Base-by-base conservation (phyloP, 371 early-diverging fungal genomes). In the Conidiobolus incongruus region DNA sequence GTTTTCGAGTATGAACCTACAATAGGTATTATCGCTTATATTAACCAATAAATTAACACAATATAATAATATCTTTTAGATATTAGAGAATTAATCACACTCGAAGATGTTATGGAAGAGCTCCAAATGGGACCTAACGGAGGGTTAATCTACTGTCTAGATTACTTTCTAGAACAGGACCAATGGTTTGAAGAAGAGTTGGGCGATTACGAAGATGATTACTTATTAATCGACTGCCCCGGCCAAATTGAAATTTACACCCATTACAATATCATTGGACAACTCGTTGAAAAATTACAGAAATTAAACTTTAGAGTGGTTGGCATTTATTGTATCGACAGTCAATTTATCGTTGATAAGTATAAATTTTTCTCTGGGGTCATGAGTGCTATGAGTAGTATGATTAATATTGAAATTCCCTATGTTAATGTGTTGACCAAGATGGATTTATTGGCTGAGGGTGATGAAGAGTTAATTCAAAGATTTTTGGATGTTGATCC, bases 211-310 rank as follows among this genome's bases (percentile, higher is more conserved):
- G 82, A 86, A 35, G 93, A 94, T 52, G 93, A 94, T 47, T 97
- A 90, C 52, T 61, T 97, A 40, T 80, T 99, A 33, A 76, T 98
- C 47, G 99, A 99, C 59, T 97, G 97, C 52, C 99, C 99, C n/a
- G 99, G 87, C 4, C 98, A 98, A 61, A 93, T 98, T 44, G 99
- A 99, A 60, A 69, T 98, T 32, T 99, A 98, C 62, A 92, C 98
- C n/a, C 97, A 98, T 57, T 85, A 88, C 34, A 80, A 85, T 13
- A 80, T 93, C 40, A 91, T 98, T 82, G 69, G 70, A 37, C 68
- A 70, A 12, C 44, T 96, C 31, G 77, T 87, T 24, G 73, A 77
- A 33, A 53, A 64, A 13, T 50, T 98, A 33, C 61, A 61, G 38
- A 68, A 68, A 29, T 57, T 68, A 58, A 71, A 78, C 44, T 74